phyloP scores from a whole-genome alignment of 2,329 filamentous ascomycete species.

The Stagonosporopsis cucurbitacearum region DNA sequence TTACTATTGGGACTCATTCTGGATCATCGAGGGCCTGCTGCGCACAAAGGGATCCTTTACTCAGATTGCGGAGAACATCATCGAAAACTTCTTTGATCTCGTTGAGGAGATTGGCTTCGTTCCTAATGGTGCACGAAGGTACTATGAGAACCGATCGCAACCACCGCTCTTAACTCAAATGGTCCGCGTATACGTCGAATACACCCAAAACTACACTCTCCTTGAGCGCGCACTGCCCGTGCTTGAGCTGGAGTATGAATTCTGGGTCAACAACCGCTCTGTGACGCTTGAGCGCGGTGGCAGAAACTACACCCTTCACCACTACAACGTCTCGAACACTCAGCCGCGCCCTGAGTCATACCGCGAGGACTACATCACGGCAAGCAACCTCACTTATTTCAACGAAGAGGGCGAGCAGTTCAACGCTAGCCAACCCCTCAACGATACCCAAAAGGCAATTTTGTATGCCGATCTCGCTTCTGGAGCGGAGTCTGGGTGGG shows the following conservation, averaged over 20 bases:
- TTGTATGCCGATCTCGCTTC: slow-evolving; percentile 69
- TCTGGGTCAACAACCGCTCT: slow-evolving; percentile 67
- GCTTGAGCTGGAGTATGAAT: slow-evolving; percentile 68
- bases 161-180: slow-evolving; percentile 71
- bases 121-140: slow-evolving; percentile 70
- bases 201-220: slow-evolving; percentile 68
- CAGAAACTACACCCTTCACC: slow-evolving; percentile 63
- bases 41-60: slow-evolving; percentile 69
- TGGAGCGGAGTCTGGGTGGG: slow-evolving; percentile 71
- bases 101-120: slow-evolving; percentile 70
- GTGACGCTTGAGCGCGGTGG: slow-evolving; percentile 58
- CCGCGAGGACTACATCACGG: slow-evolving; percentile 69
- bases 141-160: slow-evolving; percentile 73
- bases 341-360: slow-evolving; percentile 72
- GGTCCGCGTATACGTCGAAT: slow-evolving; percentile 68
- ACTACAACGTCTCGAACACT: slow-evolving; percentile 68
- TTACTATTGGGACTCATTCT: slow-evolving; percentile 76
- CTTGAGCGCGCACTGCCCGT: slow-evolving; percentile 67
- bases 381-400: slow-evolving; percentile 70
- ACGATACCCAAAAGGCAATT: slow-evolving; percentile 58
- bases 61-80: slow-evolving; percentile 69
- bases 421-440: slow-evolving; percentile 59
- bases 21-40: slow-evolving; percentile 70
- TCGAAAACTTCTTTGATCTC: slow-evolving; percentile 73
- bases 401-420: slow-evolving; percentile 65